Conservation (phyloP, 768 basidiomycete genomes). For the Mycena galericulata region DNA sequence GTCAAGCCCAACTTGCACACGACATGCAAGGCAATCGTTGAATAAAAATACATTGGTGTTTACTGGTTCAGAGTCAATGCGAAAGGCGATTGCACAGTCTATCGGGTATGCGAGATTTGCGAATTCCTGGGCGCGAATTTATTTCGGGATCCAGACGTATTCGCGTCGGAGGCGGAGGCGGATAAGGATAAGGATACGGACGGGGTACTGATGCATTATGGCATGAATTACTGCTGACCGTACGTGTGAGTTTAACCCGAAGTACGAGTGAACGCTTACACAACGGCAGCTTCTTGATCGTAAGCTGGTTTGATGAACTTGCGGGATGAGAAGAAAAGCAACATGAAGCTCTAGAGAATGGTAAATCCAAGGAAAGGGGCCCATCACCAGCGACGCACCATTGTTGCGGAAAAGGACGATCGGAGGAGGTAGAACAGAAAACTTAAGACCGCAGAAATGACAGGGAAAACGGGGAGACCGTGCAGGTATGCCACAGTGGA, state of each 20-base stretch:
- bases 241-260: not conserved
- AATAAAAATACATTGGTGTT: slow-evolving; percentile 15
- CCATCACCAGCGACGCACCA: slow-evolving; percentile 47
- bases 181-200: not conserved
- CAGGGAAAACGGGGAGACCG: slow-evolving; percentile 43
- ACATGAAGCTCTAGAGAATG: slow-evolving; percentile 47
- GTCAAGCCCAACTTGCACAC: too few relatives aligned
- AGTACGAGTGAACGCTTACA: not conserved
- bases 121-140: slow-evolving; percentile 30
- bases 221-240: not conserved
- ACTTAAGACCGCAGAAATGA: slow-evolving; percentile 38
- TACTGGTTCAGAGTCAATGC: slow-evolving; percentile 31
- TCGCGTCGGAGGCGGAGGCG: not conserved
- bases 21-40: not conserved
- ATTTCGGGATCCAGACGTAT: slow-evolving; percentile 16
- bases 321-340: slow-evolving; percentile 48
- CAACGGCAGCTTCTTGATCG: slow-evolving; percentile 3
- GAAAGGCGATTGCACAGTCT: slow-evolving; percentile 51
- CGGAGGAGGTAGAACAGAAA: slow-evolving; percentile 48
- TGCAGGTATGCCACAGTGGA: slow-evolving; percentile 41
- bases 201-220: not conserved
- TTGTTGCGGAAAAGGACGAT: slow-evolving; percentile 50
- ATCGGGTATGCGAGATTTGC: slow-evolving; percentile 62
- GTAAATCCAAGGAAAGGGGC: slow-evolving; percentile 21
- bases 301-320: slow-evolving; percentile 30